These are phyloP conservation scores for Pseudozyma flocculosa DNA, from an alignment of 1,284 basidiomycete genomes.

Conservation along the genomic window DNA sequence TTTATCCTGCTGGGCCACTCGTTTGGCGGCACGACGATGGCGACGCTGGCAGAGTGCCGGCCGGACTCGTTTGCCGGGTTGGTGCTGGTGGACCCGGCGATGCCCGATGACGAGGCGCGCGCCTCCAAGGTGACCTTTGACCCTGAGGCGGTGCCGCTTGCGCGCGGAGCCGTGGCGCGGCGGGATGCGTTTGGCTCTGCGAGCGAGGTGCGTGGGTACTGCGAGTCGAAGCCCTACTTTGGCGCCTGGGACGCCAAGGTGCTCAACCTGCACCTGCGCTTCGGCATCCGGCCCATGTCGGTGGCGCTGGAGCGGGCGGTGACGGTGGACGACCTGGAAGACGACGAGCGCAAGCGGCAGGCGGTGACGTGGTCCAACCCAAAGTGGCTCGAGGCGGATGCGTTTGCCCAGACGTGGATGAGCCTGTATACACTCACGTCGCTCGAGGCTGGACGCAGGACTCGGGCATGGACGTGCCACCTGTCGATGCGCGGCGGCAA, in stretches of 20 bases:
- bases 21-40: constrained; percentile 58
- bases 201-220: constrained; percentile 44
- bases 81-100: constrained; percentile 77
- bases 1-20: constrained; percentile 77
- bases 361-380: constrained; percentile 38
- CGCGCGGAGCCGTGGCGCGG: constrained; percentile 65
- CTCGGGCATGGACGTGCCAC: constrained; percentile 17
- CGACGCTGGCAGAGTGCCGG: constrained; percentile 66
- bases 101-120: constrained; percentile 59
- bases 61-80: constrained; percentile 73
- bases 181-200: constrained; percentile 66
- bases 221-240: constrained; percentile 71
- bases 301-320: constrained; percentile 10
- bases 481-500: constrained; percentile 28
- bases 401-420: constrained; percentile 34
- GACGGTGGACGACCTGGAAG: constrained; percentile 15
- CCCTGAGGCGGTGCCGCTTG: constrained; percentile 33
- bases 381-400: constrained; percentile 49
- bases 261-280: constrained; percentile 69
- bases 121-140: constrained; percentile 4
- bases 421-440: constrained; percentile 13
- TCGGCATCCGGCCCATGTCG: constrained; percentile 62
- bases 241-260: constrained; percentile 70
- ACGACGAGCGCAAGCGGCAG: constrained; percentile 18
- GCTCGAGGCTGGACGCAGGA: constrained; percentile 7